Percentiles rank a stretch among this genome's conserved stretches.
phyloP scores from a whole-genome alignment of 306 rosid genomes.

The Glycyrrhiza uralensis region DNA sequence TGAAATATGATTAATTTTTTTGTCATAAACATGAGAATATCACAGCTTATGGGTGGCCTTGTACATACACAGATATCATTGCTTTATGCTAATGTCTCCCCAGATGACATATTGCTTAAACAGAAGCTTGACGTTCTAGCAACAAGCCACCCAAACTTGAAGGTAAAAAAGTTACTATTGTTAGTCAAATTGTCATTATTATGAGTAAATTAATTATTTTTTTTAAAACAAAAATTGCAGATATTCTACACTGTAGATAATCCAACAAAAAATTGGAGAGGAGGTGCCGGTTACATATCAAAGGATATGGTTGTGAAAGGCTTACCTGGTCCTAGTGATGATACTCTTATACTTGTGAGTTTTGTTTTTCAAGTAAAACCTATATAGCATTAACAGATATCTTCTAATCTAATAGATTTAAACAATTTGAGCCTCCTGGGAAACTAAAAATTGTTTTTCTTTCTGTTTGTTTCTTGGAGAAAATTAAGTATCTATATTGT shows the following conservation, averaged over 20 bases:
- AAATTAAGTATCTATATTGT: not conserved
- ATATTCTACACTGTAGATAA: conserved; percentile 77
- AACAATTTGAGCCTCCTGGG: conserved; percentile 11
- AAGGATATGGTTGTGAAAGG: conserved; percentile 83
- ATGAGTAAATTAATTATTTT: not conserved
- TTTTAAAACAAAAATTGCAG: conserved; percentile 37
- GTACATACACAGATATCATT: conserved; percentile 63
- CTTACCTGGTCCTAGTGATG: conserved; percentile 77
- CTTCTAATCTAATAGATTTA: not conserved
- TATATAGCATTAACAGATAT: not conserved
- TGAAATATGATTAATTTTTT: not conserved
- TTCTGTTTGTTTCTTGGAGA: not conserved
- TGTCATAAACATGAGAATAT: conserved; percentile 5
- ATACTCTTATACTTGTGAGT: conserved; percentile 85
- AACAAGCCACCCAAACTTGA: conserved; percentile 79
- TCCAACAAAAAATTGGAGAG: conserved; percentile 86
- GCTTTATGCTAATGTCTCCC: conserved; percentile 81
- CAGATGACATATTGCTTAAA: conserved; percentile 92
- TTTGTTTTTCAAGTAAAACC: conserved; percentile 26
- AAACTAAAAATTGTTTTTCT: not conserved
- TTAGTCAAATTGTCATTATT: conserved; percentile 7
- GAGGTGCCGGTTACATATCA: conserved; percentile 83
- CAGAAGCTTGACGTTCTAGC: conserved; percentile 89
- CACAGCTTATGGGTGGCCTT: conserved; percentile 33
- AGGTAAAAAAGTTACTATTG: conserved; percentile 43